These are phyloP conservation scores for Crinitomyces ghanaensis DNA, from an alignment of 805 yeast genomes.

Conservation along the genomic window DNA sequence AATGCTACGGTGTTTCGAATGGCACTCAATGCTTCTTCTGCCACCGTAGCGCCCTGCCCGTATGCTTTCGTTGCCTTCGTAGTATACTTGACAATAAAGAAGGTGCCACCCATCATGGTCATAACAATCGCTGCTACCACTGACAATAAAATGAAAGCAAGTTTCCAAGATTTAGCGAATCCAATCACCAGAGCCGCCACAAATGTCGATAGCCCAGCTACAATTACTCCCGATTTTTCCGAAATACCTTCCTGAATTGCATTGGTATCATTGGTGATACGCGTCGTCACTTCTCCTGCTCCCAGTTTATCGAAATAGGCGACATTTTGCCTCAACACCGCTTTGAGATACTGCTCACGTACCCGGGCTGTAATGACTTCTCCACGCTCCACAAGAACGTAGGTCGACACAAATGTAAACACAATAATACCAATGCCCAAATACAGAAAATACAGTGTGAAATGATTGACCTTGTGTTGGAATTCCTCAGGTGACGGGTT, in stretches of 20 bases:
- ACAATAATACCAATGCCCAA: slow-evolving; percentile 29
- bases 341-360: slow-evolving; percentile 27
- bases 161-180: slow-evolving; percentile 27
- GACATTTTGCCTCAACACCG: slow-evolving; percentile 30
- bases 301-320: slow-evolving; percentile 33
- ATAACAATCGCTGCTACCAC: slow-evolving; percentile 24
- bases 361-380: slow-evolving; percentile 31
- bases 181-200: slow-evolving; percentile 29
- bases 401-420: slow-evolving; percentile 25
- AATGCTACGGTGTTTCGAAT: slow-evolving; percentile 33
- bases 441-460: slow-evolving; percentile 30
- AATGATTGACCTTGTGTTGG: slow-evolving; percentile 25
- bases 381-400: slow-evolving; percentile 29
- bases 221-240: slow-evolving; percentile 31
- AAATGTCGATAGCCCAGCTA: slow-evolving; percentile 30
- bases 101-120: slow-evolving; percentile 23
- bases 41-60: slow-evolving; percentile 27
- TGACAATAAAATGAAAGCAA: slow-evolving; percentile 26
- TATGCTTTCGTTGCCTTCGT: slow-evolving; percentile 18
- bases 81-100: slow-evolving; percentile 22
- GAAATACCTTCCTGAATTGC: slow-evolving; percentile 33
- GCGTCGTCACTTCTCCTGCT: slow-evolving; percentile 33
- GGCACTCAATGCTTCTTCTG: slow-evolving; percentile 33
- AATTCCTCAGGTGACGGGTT: slow-evolving; percentile 20
- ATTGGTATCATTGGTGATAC: slow-evolving; percentile 32